Evolutionary conservation across 192 early-diverging fungal genomes (phyloP).

Genomic region (Geranomyces variabilis): DNA sequence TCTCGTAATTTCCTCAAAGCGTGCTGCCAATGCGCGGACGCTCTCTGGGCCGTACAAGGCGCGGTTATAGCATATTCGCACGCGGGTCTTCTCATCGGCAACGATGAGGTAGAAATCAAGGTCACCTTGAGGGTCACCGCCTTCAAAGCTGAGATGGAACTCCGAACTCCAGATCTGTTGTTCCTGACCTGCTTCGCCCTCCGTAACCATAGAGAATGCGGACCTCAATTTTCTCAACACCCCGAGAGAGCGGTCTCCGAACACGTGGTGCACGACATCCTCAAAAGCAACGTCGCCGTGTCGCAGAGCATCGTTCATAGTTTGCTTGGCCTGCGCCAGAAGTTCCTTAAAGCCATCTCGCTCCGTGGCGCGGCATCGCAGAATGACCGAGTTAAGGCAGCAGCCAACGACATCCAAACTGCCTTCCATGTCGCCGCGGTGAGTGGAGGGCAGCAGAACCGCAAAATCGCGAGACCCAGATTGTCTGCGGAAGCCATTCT

Average conservation of each 20-base stretch:
- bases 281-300: slow-evolving; percentile 16
- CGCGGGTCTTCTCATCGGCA: background rate
- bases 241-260: background rate
- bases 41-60: background rate
- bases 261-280: background rate
- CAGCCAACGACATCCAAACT: slow-evolving; percentile 17
- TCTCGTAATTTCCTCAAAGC: background rate
- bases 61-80: background rate
- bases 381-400: slow-evolving; percentile 13
- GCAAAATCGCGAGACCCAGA: slow-evolving; percentile 11
- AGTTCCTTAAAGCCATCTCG: background rate
- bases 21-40: background rate
- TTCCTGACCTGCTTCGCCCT: background rate
- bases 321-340: background rate
- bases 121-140: background rate
- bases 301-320: background rate
- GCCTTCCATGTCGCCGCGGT: background rate
- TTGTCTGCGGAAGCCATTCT: too few species aligned
- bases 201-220: slow-evolving; percentile 4
- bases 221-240: background rate
- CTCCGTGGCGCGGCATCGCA: background rate
- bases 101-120: background rate
- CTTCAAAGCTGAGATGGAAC: background rate
- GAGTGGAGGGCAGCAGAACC: background rate
- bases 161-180: too few species aligned